phyloP scores from a whole-genome alignment of 2,329 filamentous ascomycete species.

The Leptosphaerulina australis region DNA sequence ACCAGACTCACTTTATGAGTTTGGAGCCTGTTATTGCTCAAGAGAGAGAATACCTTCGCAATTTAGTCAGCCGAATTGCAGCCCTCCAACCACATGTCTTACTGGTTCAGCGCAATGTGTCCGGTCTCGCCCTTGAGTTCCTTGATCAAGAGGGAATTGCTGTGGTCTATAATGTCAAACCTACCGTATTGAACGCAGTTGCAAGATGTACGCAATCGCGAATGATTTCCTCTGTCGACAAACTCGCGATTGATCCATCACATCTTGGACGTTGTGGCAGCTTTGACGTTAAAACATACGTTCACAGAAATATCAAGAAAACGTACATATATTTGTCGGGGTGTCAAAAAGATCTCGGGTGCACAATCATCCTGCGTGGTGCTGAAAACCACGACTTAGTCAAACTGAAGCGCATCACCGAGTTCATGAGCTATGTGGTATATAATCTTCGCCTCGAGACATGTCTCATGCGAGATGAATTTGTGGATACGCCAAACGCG shows the following conservation, averaged over 20 bases:
- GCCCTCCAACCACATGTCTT: conserved; percentile 83
- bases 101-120: conserved; percentile 91
- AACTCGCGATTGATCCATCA: conserved; percentile 77
- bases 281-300: conserved; percentile 95
- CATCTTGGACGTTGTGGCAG: conserved; percentile 80
- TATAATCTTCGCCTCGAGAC: conserved; percentile 98
- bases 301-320: conserved; percentile 83
- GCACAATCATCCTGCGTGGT: conserved; percentile 90
- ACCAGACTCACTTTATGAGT: conserved; percentile 96
- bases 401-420: conserved; percentile 88
- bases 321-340: conserved; percentile 96
- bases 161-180: conserved; percentile 95
- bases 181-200: conserved; percentile 92
- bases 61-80: conserved; percentile 89
- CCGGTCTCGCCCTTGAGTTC: conserved; percentile 86
- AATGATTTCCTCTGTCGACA: conserved; percentile 93
- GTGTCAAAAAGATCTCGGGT: conserved; percentile 86
- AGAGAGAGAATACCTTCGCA: conserved; percentile 89
- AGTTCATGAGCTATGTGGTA: conserved; percentile 99
- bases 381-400: conserved; percentile 72
- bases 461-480: conserved; percentile 90
- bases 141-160: conserved; percentile 88
- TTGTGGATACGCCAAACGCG: conserved; percentile 76
- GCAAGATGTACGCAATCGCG: conserved; percentile 89
- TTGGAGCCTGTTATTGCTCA: conserved; percentile 95